Base-by-base conservation (phyloP, 2,329 filamentous ascomycete species). In the Alternaria sp. region DNA sequence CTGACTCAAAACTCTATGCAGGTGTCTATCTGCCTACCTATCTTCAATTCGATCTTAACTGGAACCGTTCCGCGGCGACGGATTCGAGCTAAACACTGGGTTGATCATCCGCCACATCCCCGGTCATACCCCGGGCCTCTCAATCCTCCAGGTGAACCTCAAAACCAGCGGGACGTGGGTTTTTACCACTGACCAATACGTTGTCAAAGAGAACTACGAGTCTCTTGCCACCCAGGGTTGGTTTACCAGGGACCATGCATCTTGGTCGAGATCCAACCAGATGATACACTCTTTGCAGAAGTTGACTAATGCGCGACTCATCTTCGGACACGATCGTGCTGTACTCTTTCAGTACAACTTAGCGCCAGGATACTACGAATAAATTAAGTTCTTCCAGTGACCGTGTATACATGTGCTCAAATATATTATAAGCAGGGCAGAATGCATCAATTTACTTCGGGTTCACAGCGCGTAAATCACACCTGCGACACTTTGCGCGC, bases 161-260 rank as follows among this genome's bases (percentile, higher is more conserved):
- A 68, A 63, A 43, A 65, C 77, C 18, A 68, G 59, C 23, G 78
- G 79, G 14, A 78, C 76, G 1, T 79, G 73, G 75, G 75, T 80
- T 43, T 78, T 79, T 62, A 80, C 77, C 10, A 76, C 74, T 18
- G 78, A 80, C 62, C 76, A 78, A 67, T 79, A 80, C 43, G 75
- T 79, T 50, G 75, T 81, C 5, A 64, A 68, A 49, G 78, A 80
- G 70, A 80, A 80, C 33, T 79, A 64, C 30, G 69, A 78, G 14
- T 64, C 70, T 15, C 69, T 69, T 41, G 68, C 74, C 20, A 74
- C 73, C n/a, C 78, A 80, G 61, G 78, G 79, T 2, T 80, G 78
- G 78, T 60, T 80, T 46, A 75, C 74, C 20, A 70, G 78, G 33
- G 78, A 80, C 57, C 76, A 80, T 65, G 73, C 77, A 33, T 69